Base-by-base conservation (phyloP, 768 basidiomycete genomes). In the Podaxis rugospora region DNA sequence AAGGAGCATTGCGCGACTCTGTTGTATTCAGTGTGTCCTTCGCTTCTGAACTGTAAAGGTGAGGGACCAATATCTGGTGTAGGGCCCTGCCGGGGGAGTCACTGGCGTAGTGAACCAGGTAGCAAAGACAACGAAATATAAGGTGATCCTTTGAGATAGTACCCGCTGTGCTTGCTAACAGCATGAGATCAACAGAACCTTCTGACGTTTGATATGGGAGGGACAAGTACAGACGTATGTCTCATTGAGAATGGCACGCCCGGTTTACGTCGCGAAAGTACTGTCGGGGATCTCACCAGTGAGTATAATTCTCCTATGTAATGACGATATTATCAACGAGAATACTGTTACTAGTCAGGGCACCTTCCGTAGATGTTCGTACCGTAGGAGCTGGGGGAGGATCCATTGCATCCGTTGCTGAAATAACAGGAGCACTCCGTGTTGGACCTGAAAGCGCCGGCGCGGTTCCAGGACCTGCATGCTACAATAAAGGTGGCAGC, bases 371-470 rank as follows among this genome's bases (percentile, higher is more conserved):
- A 16, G 70, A 72, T 54, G 71, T 72, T 9, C 61, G 68, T 37
- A 67, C 63, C 25, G 64, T 65, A 55, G 69, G 69, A 1, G 68
- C 67, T 13, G 62, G 66, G 9, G 65, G 62, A 25, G 68, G 65
- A 16, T 65, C 64, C 14, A 66, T 66, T 36, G 63, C 65, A 4
- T 62, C 62, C 14, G 66, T 67, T 42, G 65, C 67, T 1, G 63
- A 65, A 59, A 63, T 70, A 2, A 72, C 71, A 11, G 69, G 68
- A 40, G 69, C 71, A 4, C 57, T 72, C 18, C 62, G 71, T 46
- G 71, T 72, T 27, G 71, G 71, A 3, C 72, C 72, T 3, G 68
- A 71, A 55, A 69, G 68, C 27, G 67, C 72, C 5, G 71, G 72
- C 7, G 72, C 71, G 18, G 51, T 64, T 18, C 71, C 71, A n/a